Conservation (phyloP, 306 rosid species). For the Gillenia trifoliata region DNA sequence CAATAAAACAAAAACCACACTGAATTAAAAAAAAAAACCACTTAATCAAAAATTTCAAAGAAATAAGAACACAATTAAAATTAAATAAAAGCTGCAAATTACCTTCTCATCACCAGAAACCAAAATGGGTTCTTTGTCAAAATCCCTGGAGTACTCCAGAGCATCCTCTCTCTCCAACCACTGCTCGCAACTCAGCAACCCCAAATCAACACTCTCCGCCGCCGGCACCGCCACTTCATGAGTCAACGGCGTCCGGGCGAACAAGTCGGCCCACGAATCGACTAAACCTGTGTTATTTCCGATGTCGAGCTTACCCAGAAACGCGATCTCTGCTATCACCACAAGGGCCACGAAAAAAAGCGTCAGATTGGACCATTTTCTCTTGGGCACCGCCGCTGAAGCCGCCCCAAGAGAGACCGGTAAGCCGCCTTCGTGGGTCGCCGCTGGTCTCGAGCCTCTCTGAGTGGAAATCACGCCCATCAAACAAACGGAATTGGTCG, state of each 20-base stretch:
- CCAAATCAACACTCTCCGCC: slow-evolving; percentile 30
- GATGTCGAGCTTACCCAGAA: slow-evolving; percentile 73
- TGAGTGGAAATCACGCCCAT: slow-evolving; percentile 54
- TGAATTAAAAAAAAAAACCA: neutral
- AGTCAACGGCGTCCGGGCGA: slow-evolving; percentile 36
- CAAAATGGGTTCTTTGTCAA: slow-evolving; percentile 54
- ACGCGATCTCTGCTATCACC: slow-evolving; percentile 78
- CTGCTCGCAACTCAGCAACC: slow-evolving; percentile 54
- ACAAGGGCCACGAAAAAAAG: slow-evolving; percentile 62
- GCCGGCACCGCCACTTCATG: slow-evolving; percentile 10
- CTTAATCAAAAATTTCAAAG: neutral
- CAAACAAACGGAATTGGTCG: slow-evolving; percentile 1
- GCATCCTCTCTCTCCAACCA: slow-evolving; percentile 85
- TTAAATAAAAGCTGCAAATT: neutral
- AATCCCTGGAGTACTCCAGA: slow-evolving; percentile 70
- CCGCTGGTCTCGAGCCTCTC: slow-evolving; percentile 58
- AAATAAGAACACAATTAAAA: slow-evolving; percentile 4
- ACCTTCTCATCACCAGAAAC: slow-evolving; percentile 79
- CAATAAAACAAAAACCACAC: neutral
- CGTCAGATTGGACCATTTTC: slow-evolving; percentile 60
- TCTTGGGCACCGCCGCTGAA: slow-evolving; percentile 34
- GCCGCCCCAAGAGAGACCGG: slow-evolving; percentile 29
- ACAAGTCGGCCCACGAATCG: slow-evolving; percentile 64
- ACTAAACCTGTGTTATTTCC: slow-evolving; percentile 69
- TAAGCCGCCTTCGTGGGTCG: slow-evolving; percentile 41